Conservation (phyloP, 192 early-diverging fungal species). For the Gigaspora rosea region DNA sequence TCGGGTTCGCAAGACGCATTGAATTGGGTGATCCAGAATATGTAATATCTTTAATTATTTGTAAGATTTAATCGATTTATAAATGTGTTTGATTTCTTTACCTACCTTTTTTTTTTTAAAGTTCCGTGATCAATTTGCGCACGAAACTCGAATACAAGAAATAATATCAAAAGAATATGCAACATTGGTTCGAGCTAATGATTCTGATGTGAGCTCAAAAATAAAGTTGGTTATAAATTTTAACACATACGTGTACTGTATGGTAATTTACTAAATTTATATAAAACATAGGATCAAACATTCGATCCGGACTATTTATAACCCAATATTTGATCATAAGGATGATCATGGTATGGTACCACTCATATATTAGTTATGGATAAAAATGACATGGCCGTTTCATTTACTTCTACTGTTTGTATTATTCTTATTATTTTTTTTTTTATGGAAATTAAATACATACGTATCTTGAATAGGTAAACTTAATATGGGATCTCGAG, state of each 20-base stretch:
- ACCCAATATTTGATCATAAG: slow-evolving; percentile 72
- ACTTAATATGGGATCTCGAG: slow-evolving; percentile 73
- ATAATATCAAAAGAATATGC: too few relatives aligned
- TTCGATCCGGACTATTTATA: slow-evolving; percentile 75
- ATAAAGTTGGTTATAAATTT: background rate
- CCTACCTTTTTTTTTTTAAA: background rate
- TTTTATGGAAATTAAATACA: too few relatives aligned
- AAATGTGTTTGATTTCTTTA: slow-evolving; percentile 12
- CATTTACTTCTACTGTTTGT: slow-evolving; percentile 78
- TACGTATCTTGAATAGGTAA: slow-evolving; percentile 43
- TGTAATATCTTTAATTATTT: slow-evolving; percentile 17
- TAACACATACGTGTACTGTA: background rate
- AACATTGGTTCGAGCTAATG: too few relatives aligned
- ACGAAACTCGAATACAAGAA: too few relatives aligned
- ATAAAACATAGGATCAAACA: slow-evolving; percentile 46
- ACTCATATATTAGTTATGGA: slow-evolving; percentile 87
- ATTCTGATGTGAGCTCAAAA: background rate
- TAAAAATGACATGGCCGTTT: slow-evolving; percentile 72
- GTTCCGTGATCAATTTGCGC: too few relatives aligned
- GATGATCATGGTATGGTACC: slow-evolving; percentile 77
- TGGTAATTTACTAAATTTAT: background rate
- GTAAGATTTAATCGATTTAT: background rate
- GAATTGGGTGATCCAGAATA: slow-evolving; percentile 82
- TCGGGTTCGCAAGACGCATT: slow-evolving; percentile 79
- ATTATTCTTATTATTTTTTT: background rate